Base-by-base conservation (phyloP, 176 grass and related monocot species). In the Eleusine coracana region DNA sequence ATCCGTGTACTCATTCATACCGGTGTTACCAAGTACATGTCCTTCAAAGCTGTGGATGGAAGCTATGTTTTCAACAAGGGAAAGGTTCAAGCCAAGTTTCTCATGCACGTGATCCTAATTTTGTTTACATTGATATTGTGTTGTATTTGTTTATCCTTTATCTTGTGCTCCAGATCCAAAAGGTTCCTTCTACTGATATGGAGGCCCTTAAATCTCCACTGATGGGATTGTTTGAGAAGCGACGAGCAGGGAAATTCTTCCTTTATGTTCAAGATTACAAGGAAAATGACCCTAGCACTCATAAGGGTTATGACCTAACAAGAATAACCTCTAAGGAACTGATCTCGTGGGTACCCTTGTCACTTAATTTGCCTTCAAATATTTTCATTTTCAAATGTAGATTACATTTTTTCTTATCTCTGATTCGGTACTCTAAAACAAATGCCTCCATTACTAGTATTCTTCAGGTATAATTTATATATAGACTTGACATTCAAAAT, bases 191-290 rank as follows among this genome's bases (percentile, higher is more conserved):
- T 62, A 95, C 84, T 55, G 96, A 98, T 54, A 95, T 98, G 80
- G 92, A 98, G 78, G 96, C 96, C 51, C 86, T 98, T 20, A 98
- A 88, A 77, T 98, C 96, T 82, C 92, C 90, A 12, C 68, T 98
- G 41, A 95, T 98, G 96, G 96, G 96, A n/a, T 62, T 98, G 73
- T 98, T 98, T 88, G 96, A 98, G 86, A 98, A 98, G 46, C 81
- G 92, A 51, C 72, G 96, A 81, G 87, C 92, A 51, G 81, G 96
- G 56, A 98, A 98, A 72, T 95, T 98, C 77, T 93, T 98, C 71
- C 90, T 91, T 45, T 98, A 91, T 80, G 90, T 98, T 21, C 96
- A 95, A 91, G 87, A 93, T 89, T 95, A 93, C 75, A 86, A 85
- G 66, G 92, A 95, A 86, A 85, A 83, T 90, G 96, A 98, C 44